A percentile compares a stretch with the other conserved stretches of the same genome.
These are phyloP conservation scores for Lichtheimia hyalospora DNA, from an alignment of 371 early-diverging fungal species.

Conservation along the genomic window DNA sequence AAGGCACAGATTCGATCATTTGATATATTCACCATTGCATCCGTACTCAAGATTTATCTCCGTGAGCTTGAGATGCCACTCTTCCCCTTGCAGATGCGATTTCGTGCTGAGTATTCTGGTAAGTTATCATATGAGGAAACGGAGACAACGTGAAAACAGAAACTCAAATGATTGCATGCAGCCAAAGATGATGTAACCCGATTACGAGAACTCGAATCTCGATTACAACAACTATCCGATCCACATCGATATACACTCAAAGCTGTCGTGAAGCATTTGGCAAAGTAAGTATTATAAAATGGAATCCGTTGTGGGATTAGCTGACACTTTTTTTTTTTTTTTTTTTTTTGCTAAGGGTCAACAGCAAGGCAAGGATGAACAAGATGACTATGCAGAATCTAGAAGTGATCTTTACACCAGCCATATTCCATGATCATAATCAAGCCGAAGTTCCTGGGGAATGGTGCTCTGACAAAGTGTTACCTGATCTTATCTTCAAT, in stretches of 20 bases:
- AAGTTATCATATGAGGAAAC: conserved; percentile 15
- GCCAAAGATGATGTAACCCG: conserved; percentile 26
- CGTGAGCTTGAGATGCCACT: conserved; percentile 65
- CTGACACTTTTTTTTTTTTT: too few species aligned
- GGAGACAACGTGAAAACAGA: background rate
- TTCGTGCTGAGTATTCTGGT: conserved; percentile 60
- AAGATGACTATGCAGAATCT: conserved; percentile 58
- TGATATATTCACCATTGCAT: conserved; percentile 64
- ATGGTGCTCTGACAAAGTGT: conserved; percentile 46
- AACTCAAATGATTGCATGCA: background rate
- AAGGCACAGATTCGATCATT: conserved; percentile 44
- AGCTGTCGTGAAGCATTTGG: conserved; percentile 46
- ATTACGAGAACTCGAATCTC: conserved; percentile 19
- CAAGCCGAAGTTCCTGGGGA: conserved; percentile 24
- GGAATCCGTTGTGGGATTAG: background rate
- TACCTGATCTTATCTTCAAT: conserved; percentile 45
- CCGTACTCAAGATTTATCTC: conserved; percentile 64
- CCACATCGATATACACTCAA: conserved; percentile 52
- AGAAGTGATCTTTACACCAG: conserved; percentile 58
- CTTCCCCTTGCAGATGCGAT: conserved; percentile 50
- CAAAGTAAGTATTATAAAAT: conserved; percentile 33
- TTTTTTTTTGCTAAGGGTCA: conserved; percentile 17
- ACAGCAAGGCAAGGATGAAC: conserved; percentile 48
- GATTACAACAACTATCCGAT: conserved; percentile 37
- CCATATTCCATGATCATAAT: conserved; percentile 63